Base-by-base conservation (phyloP, 306 rosid species). In the Malus sieversii region DNA sequence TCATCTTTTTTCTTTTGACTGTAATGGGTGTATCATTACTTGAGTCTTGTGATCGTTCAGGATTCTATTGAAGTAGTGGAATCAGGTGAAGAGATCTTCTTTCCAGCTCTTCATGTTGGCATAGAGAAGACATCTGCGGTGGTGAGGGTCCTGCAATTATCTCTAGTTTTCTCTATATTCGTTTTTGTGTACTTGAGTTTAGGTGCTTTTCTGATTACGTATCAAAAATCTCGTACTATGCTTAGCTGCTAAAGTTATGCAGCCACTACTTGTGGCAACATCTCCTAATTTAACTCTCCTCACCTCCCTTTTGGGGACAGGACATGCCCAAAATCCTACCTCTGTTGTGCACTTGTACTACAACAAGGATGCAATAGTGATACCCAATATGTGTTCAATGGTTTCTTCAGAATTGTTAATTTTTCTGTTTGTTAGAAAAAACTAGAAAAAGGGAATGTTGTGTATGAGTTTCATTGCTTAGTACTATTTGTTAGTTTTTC, bases 31-130 rank as follows among this genome's bases (percentile, higher is more conserved):
- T 67, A 25, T 64, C 64, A 55, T 42, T 74, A 66, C 32, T 58
- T 77, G 63, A 12, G 45, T 59, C 70, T 42, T 70, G 53, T 84
- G 70, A 81, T 76, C 70, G 60, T 82, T 82, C 90, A 96, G 99
- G 89, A 88, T 84, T 81, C 85, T 62, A 70, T 72, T 14, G 91
- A 84, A 78, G 78, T 62, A 11, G 78, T 89, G 77, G 99, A 92
- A 85, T 85, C 92, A 74, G 99, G 98, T 45, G 98, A 90, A 84
- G 86, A 92, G 78, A 96, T 93, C 4, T 88, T 92, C 80, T 96
- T 87, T 85, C 98, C 99, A 76, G 97, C 99, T 76, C 78, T 96
- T 6, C 74, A 84, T 69, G 83, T 89, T 79, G 98, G 96, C 82
- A 57, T 51, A 72, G 96, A 88, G 79, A 87, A 85, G 75, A 79